A percentile compares a stretch with the other conserved stretches of the same genome.
phyloP scores from a whole-genome alignment of 1,284 basidiomycete genomes.

The Somion occarium region DNA sequence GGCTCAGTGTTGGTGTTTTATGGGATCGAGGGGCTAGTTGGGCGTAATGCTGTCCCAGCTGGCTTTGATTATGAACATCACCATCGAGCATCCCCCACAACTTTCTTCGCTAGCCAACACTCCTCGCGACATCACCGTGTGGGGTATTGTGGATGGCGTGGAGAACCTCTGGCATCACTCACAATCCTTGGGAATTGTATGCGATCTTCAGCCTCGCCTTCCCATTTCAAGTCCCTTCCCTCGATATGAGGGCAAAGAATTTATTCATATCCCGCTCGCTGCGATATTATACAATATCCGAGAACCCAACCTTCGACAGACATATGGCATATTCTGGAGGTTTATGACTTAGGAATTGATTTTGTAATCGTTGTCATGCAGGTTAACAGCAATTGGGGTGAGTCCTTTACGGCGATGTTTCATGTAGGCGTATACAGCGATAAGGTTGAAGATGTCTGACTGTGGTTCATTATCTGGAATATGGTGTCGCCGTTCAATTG shows the following conservation, averaged over 20 bases:
- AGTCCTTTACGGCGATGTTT: neutral
- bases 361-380: neutral
- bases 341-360: neutral
- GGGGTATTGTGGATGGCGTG: neutral
- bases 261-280: neutral
- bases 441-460: neutral
- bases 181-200: neutral
- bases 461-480: too few species aligned
- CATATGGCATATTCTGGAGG: neutral
- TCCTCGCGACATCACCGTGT: neutral
- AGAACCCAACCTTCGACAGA: neutral
- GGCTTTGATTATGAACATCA: neutral
- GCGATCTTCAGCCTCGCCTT: neutral
- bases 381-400: neutral
- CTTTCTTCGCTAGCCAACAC: neutral
- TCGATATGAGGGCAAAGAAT: neutral
- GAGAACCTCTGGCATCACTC: neutral
- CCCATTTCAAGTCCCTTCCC: neutral
- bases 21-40: neutral
- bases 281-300: neutral
- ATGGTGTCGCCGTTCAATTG: too few species aligned
- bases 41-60: neutral
- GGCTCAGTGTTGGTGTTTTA: neutral
- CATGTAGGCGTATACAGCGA: neutral
- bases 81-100: neutral